Base-by-base conservation (phyloP, 139 green algal genomes). In the Coccomyxa sp. region DNA sequence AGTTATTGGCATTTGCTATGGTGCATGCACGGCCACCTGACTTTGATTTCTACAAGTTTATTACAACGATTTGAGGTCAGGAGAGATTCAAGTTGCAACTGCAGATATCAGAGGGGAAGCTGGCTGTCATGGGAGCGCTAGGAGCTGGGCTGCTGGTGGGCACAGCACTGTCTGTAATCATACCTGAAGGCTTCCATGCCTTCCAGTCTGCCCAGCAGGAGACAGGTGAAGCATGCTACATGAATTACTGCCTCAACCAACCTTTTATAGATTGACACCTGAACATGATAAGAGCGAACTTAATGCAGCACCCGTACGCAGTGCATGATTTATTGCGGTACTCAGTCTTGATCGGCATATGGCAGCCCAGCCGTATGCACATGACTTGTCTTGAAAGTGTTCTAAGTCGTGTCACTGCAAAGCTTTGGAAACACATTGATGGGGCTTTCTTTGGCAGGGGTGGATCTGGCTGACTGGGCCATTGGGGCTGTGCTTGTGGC, bases 151-250 rank as follows among this genome's bases (percentile, higher is more conserved):
- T 92, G 32, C 77, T 92, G 18, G 71, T 92, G 1, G 89, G 88
- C 58, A 88, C 85, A 13, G 86, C 82, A 0, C 84, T 92, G 30
- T 84, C 82, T 4, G 88, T 92, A 10, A 82, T 92, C 38, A 76
- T 92, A 17, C 89, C 89, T 28, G 89, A 92, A 66, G 89, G 89
- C 67, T 91, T 91, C 31, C 79, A 89, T 23, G 84, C 87, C 30
- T 87, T 92, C 76, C 63, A 82, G 13, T n/a, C 66, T 18, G 83
- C 58, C 4, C 83, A 87, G 57, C 16, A 81, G 21, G 68, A 58
- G 23, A 77, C 66, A 85, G 77, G 86, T 80, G 38, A 51, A 51
- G 7, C 38, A 51, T 51, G 38, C 38, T 51, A 51, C 3, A 71
- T 58, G 51, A n/a, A n/a, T n/a, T n/a, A 51, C 38, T 51, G 38